phyloP scores from a whole-genome alignment of 495 filamentous ascomycete species.

The Trichoderma reesei region DNA sequence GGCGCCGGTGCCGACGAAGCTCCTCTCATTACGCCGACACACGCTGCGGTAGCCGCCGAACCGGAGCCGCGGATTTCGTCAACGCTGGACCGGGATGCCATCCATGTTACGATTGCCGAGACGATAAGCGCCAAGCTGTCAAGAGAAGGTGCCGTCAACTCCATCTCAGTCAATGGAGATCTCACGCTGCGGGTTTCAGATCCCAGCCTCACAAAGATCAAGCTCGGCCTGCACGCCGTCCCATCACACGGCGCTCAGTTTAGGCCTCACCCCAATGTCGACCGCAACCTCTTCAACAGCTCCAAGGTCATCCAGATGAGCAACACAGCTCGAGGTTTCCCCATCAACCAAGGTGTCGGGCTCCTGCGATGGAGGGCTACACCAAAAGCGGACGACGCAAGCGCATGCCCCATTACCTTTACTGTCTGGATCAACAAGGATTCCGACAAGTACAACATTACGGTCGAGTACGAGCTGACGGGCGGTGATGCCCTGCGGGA shows the following conservation, averaged over 20 bases:
- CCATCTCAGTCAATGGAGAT: slow-evolving; percentile 81
- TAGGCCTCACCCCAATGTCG: slow-evolving; percentile 89
- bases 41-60: slow-evolving; percentile 36
- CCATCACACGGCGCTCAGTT: slow-evolving; percentile 75
- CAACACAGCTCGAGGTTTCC: slow-evolving; percentile 77
- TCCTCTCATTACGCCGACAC: slow-evolving; percentile 57
- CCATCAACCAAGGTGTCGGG: slow-evolving; percentile 78
- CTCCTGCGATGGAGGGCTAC: slow-evolving; percentile 81
- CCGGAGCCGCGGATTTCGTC: slow-evolving; percentile 50
- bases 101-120: slow-evolving; percentile 80
- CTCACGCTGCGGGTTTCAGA: slow-evolving; percentile 82
- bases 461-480: slow-evolving; percentile 87
- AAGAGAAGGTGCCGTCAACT: slow-evolving; percentile 73
- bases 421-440: slow-evolving; percentile 93
- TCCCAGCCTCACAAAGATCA: slow-evolving; percentile 76
- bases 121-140: slow-evolving; percentile 78
- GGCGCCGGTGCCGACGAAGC: slow-evolving; percentile 67
- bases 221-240: slow-evolving; percentile 65
- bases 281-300: slow-evolving; percentile 70
- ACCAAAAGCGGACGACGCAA: slow-evolving; percentile 60
- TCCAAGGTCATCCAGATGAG: slow-evolving; percentile 74
- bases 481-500: slow-evolving; percentile 65
- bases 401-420: slow-evolving; percentile 77
- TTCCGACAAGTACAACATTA: slow-evolving; percentile 69
- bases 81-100: slow-evolving; percentile 62